phyloP scores from a whole-genome alignment of 345 rosid species.

The Eucalyptus marginata region DNA sequence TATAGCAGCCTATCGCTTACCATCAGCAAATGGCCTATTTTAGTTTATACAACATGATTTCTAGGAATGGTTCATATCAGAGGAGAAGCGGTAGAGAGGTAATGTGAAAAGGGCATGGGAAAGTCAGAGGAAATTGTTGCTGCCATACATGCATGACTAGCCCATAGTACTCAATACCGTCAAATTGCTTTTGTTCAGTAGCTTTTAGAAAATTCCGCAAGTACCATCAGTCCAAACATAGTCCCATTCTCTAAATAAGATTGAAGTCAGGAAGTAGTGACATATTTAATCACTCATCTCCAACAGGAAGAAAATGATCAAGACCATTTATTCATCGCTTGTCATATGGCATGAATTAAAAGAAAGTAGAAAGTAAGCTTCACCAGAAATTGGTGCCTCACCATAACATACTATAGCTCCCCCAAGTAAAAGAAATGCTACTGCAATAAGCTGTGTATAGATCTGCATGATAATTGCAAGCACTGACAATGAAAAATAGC shows the following conservation, averaged over 20 bases:
- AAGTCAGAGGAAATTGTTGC: background rate
- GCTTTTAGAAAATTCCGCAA: background rate
- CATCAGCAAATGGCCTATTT: background rate
- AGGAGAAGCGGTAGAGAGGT: background rate
- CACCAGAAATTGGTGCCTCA: background rate
- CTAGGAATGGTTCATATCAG: background rate
- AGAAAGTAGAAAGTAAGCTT: background rate
- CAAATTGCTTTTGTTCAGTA: background rate
- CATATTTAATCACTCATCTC: background rate
- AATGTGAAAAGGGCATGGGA: background rate
- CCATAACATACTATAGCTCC: conserved; percentile 31
- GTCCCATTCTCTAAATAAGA: background rate
- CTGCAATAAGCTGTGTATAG: conserved; percentile 8
- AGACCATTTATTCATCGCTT: background rate
- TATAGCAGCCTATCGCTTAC: background rate
- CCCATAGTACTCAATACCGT: background rate
- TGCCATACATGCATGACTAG: background rate
- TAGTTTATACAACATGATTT: background rate
- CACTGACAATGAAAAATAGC: background rate
- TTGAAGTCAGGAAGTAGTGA: background rate
- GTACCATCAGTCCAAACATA: background rate
- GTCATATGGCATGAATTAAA: background rate
- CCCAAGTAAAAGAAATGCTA: conserved; percentile 14
- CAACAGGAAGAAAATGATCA: background rate
- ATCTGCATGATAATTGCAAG: conserved; percentile 4